A percentile compares a stretch with the other conserved stretches of the same genome.
Conservation (phyloP, 345 rosid species). For the Populus euphratica region DNA sequence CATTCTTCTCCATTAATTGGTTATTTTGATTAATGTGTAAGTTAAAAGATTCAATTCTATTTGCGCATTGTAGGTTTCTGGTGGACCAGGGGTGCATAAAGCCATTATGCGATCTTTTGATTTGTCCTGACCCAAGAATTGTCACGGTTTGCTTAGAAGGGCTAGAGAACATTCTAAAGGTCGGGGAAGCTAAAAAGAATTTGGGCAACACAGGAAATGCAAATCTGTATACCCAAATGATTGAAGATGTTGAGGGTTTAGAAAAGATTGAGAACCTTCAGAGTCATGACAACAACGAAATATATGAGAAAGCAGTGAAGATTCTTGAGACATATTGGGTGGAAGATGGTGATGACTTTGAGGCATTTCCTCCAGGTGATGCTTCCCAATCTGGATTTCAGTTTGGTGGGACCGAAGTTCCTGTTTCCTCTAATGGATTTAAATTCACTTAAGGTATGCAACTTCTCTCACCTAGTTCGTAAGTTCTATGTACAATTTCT, state of each 20-base stretch:
- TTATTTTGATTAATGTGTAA: neutral
- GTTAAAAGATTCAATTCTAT: neutral
- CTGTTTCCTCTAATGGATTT: conserved; percentile 20
- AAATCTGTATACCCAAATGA: conserved; percentile 22
- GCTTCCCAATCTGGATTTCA: conserved; percentile 16
- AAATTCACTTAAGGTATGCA: conserved; percentile 17
- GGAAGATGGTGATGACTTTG: conserved; percentile 17
- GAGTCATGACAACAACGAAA: conserved; percentile 27
- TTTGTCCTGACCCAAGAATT: conserved; percentile 25
- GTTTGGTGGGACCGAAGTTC: conserved; percentile 10
- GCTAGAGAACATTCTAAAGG: conserved; percentile 27
- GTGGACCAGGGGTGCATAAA: conserved; percentile 26
- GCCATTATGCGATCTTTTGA: conserved; percentile 27
- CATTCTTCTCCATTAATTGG: neutral
- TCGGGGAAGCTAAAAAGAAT: conserved; percentile 25
- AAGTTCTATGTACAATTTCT: neutral
- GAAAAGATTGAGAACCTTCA: conserved; percentile 24
- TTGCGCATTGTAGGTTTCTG: conserved; percentile 15
- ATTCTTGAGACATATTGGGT: conserved; percentile 24
- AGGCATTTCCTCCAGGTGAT: conserved; percentile 9
- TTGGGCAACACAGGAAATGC: conserved; percentile 15
- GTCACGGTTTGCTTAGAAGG: conserved; percentile 27
- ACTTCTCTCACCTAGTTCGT: neutral
- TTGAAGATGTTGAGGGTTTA: conserved; percentile 24
- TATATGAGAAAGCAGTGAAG: conserved; percentile 25